Conservation (phyloP, 495 filamentous ascomycete species). For the Patellaria atrata region DNA sequence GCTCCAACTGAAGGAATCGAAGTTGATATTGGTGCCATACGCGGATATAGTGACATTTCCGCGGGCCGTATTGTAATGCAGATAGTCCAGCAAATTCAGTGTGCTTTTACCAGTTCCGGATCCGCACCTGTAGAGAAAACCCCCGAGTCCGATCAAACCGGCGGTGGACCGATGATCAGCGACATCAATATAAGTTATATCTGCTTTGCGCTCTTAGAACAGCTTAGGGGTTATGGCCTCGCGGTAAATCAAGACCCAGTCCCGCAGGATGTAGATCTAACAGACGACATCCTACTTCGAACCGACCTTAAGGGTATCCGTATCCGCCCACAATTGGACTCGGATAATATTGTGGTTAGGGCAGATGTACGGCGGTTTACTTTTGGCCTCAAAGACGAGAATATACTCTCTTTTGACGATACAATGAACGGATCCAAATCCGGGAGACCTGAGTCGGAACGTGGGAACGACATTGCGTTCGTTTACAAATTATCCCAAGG, state of each 20-base stretch:
- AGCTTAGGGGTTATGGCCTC: slow-evolving; percentile 8
- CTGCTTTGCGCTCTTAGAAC: slow-evolving; percentile 12
- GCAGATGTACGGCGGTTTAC: slow-evolving; percentile 56
- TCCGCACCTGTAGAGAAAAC: background rate
- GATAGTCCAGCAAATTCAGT: slow-evolving; percentile 10
- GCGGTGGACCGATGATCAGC: background rate
- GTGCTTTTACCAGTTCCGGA: slow-evolving; percentile 2
- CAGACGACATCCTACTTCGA: slow-evolving; percentile 12
- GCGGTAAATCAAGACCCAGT: background rate
- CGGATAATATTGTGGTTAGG: slow-evolving; percentile 32
- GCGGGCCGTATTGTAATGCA: slow-evolving; percentile 17
- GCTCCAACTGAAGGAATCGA: background rate
- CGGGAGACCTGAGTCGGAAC: slow-evolving; percentile 2
- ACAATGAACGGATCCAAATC: slow-evolving; percentile 8
- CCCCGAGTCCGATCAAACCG: too few relatives aligned
- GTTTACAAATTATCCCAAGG: slow-evolving; percentile 4
- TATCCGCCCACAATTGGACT: slow-evolving; percentile 22
- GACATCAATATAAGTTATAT: slow-evolving; percentile 10
- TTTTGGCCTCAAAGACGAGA: slow-evolving; percentile 50
- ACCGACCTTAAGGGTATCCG: slow-evolving; percentile 8
- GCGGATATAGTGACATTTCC: slow-evolving; percentile 17
- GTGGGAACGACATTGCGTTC: too few relatives aligned
- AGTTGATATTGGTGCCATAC: slow-evolving; percentile 14
- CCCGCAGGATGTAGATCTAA: slow-evolving; percentile 10
- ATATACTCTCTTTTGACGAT: slow-evolving; percentile 47